Base-by-base conservation (phyloP, 1,284 basidiomycete species). In the Leucoagaricus sp. region DNA sequence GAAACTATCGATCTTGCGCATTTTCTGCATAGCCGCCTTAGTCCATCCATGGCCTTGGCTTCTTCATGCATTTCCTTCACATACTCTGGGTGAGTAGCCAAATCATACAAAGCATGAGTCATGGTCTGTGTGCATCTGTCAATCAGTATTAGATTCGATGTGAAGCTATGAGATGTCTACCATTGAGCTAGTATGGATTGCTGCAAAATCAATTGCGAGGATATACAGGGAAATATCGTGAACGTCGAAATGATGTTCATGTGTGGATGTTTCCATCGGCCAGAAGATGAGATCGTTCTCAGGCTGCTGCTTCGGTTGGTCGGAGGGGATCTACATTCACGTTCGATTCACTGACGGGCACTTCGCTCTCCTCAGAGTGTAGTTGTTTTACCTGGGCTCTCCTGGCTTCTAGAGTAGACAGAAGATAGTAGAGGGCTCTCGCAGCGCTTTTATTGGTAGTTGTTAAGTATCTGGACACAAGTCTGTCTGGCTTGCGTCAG, bases 1-100 rank as follows among this genome's bases (percentile, higher is more conserved):
- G 63, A 81, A 79, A 58, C 78, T 81, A 59, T 82, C 79, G 6
- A 80, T 55, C 55, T 77, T 76, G 49, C 64, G 63, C 75, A 81
- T 75, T 45, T 74, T 75, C 15, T 61, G 65, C 54, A 82, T 66
- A 3, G 75, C 68, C 0, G 58, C 61, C 60, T 79, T 79, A 0
- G 75, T 75, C 74, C 77, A 78, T 0, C 79, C 78, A 78, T 61
- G 13, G 75, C 63, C 2, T 77, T 73, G 0, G 78, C 68, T 61
- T 83, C 81, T 49, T 78, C 73, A 3, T 80, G 74, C 55, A 82
- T 64, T 7, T 71, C 71, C 5, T 63, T 61, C 12, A 75, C 64
- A 45, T 73, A 76, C 48, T 75, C 68, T 1, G 77, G 75, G 54
- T 70, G 65, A 3, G 80, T 19, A 5, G 55, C 58, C 19, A 60